Percentiles rank a stretch among this genome's conserved stretches.
These are phyloP conservation scores for Termitomyces sp. DNA, from an alignment of 768 basidiomycete genomes.

Conservation along the genomic window DNA sequence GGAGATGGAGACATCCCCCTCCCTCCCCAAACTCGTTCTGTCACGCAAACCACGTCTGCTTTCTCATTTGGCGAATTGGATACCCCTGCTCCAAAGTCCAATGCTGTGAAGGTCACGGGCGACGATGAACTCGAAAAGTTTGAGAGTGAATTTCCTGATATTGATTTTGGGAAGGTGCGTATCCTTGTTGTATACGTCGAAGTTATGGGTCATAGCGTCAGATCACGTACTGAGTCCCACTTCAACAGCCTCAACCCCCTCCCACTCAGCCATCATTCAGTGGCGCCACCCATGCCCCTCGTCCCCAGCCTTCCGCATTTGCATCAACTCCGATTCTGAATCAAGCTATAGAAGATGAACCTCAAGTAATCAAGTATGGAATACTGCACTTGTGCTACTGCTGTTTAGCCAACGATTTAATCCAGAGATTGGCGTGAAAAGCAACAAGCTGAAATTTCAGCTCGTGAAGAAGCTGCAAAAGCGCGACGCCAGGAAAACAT, in stretches of 20 bases:
- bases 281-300: slow-evolving; percentile 63
- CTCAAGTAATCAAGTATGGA: slow-evolving; percentile 79
- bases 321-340: slow-evolving; percentile 71
- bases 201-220: neutral
- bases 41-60: slow-evolving; percentile 29
- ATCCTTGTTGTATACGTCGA: neutral
- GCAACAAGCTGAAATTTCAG: slow-evolving; percentile 78
- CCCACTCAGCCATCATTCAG: slow-evolving; percentile 34
- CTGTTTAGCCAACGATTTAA: neutral
- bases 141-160: slow-evolving; percentile 80
- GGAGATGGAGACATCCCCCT: slow-evolving; percentile 51
- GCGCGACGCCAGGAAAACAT: slow-evolving; percentile 78
- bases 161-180: slow-evolving; percentile 46
- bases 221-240: neutral
- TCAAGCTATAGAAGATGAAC: slow-evolving; percentile 69
- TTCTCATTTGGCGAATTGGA: slow-evolving; percentile 72
- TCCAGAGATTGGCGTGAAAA: slow-evolving; percentile 81
- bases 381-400: neutral
- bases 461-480: slow-evolving; percentile 78
- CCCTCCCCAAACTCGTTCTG: slow-evolving; percentile 24
- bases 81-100: slow-evolving; percentile 30
- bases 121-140: slow-evolving; percentile 85
- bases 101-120: slow-evolving; percentile 76
- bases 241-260: slow-evolving; percentile 26
- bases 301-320: slow-evolving; percentile 66